These are phyloP conservation scores for Scenedesmus sp. DNA, from an alignment of 163 green algal genomes.

Conservation along the genomic window DNA sequence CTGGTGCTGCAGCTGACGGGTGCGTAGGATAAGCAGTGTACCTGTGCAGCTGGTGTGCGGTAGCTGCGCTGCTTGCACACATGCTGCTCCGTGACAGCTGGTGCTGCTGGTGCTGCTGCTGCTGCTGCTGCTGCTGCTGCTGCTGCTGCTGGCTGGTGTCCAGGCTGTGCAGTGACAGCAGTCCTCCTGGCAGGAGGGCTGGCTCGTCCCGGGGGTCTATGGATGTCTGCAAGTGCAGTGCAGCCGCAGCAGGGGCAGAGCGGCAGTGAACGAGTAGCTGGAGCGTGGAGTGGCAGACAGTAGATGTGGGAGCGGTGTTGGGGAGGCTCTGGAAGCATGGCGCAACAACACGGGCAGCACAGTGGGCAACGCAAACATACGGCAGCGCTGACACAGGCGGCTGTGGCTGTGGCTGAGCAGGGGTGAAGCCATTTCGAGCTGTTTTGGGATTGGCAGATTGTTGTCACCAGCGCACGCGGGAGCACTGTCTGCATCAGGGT, in stretches of 20 bases:
- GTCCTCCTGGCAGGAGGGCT: conserved; percentile 19
- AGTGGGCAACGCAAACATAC: no score
- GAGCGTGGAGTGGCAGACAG: not conserved
- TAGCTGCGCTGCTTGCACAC: not conserved
- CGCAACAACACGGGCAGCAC: no score
- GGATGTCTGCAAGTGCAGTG: conserved; percentile 10
- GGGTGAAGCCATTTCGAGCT: no score
- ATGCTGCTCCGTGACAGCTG: not conserved
- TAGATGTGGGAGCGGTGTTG: no score
- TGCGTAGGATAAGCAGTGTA: not conserved
- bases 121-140: not conserved
- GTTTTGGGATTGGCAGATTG: no score
- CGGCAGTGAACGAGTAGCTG: not conserved
- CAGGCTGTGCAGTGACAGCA: conserved; percentile 33
- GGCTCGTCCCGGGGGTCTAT: conserved; percentile 39
- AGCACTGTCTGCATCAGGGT: no score
- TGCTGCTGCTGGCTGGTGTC: not conserved
- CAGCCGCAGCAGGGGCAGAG: conserved; percentile 16
- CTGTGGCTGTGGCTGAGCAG: no score
- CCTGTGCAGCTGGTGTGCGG: not conserved
- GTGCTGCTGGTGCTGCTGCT: not conserved
- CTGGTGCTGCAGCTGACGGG: conserved; percentile 10
- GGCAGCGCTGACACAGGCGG: no score
- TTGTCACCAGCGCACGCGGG: no score
- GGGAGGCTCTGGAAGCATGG: no score